Evolutionary conservation across 305 asterid genomes (phyloP), one percentile per base, ranked within the genome.

Genomic region (Solanum hybrid): DNA sequence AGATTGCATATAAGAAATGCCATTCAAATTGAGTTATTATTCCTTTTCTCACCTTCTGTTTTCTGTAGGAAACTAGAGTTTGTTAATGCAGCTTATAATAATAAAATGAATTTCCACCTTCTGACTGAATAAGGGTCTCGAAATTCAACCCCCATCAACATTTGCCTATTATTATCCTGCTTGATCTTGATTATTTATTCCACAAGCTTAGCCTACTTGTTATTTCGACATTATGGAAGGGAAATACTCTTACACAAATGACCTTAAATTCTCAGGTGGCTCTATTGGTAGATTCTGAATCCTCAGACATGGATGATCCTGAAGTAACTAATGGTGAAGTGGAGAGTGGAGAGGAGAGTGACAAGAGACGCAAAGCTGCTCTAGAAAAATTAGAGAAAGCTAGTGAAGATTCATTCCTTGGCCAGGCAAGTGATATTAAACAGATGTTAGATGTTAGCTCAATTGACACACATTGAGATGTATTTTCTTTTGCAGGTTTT

Each of bases 311-410:
- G 88, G 95, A 89, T 24, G 92, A 89, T 64, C 87, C 90, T 45
- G 94, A 93, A 87, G 91, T 64, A 64, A 64, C 72, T 89, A 86
- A 88, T 95, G 86, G 90, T 15, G 95, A 85, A 78, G 97, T 92
- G 92, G 94, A 93, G 92, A 96, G 93, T 90, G 97, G 94, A 37
- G 98, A 95, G 75, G 98, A 96, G 91, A 88, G 90, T 90, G 96
- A 94, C 26, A 91, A 93, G 92, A 92, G 90, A 42, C 93, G 96
- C 66, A 95, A 95, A 92, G 93, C 87, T 88, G 95, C 98, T 86
- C 91, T 97, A 90, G 94, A 92, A 77, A 97, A 94, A 84, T 92
- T 97, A 78, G 98, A 95, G 95, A 95, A 95, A 88, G 98, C 98
- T 80, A 95, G 99, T 64, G 96, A 95, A 92, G 99, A 97, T 27